Conservation (phyloP, 2,329 filamentous ascomycete genomes). For the Eutypa lata region DNA sequence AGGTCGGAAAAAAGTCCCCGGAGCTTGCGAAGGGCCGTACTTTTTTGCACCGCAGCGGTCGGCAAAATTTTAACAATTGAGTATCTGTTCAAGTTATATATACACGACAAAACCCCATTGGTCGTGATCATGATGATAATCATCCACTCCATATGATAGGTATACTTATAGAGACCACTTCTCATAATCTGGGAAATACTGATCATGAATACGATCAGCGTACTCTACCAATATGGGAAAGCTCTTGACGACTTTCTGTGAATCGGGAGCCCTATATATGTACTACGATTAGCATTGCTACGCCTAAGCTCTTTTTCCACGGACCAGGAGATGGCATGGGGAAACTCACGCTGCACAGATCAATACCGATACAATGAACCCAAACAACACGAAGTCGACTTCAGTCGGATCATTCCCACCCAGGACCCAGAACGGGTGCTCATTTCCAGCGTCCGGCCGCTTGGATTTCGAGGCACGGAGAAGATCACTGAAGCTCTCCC, state of each 20-base stretch:
- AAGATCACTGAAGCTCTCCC: slow-evolving; percentile 47
- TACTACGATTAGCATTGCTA: slow-evolving; percentile 5
- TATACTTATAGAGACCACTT: slow-evolving; percentile 21
- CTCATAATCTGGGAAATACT: slow-evolving; percentile 58
- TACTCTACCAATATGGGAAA: slow-evolving; percentile 54
- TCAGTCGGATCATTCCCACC: slow-evolving; percentile 53
- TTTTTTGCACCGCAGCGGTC: too few species aligned
- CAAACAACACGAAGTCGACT: slow-evolving; percentile 55
- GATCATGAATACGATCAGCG: slow-evolving; percentile 50
- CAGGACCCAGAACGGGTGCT: slow-evolving; percentile 54
- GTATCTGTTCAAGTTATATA: too few species aligned
- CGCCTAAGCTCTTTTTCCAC: slow-evolving; percentile 4
- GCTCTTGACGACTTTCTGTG: slow-evolving; percentile 38
- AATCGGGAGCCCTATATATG: slow-evolving; percentile 42
- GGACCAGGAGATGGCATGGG: background rate
- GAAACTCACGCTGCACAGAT: slow-evolving; percentile 52
- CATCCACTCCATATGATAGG: too few species aligned
- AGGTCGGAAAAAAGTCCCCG: too few species aligned
- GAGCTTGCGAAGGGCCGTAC: too few species aligned
- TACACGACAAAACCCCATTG: too few species aligned
- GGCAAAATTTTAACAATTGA: too few species aligned
- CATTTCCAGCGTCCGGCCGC: background rate
- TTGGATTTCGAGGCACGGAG: slow-evolving; percentile 34
- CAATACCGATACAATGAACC: slow-evolving; percentile 52
- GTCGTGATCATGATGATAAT: too few species aligned